A percentile compares a stretch with the other conserved stretches of the same genome.
These are phyloP conservation scores for Collybiopsis luxurians DNA, from an alignment of 768 basidiomycete species.

Conservation along the genomic window DNA sequence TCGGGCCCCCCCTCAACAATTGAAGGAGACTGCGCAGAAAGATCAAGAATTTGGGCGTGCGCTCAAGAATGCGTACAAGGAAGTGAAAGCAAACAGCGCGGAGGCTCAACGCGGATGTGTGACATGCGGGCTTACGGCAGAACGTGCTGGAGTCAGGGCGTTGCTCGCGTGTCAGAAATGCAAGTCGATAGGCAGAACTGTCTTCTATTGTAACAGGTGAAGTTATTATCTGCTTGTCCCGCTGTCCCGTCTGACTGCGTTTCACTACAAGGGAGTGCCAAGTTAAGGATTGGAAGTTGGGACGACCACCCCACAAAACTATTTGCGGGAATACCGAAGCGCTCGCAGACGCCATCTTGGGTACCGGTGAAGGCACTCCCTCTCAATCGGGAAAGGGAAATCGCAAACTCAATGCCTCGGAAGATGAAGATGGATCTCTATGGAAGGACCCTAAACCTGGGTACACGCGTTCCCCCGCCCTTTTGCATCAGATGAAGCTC, in stretches of 20 bases:
- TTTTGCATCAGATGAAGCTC: slow-evolving; percentile 16
- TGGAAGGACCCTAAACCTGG: slow-evolving; percentile 9
- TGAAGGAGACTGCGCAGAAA: background rate
- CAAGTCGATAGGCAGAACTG: slow-evolving; percentile 3
- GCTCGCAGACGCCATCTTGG: slow-evolving; percentile 8
- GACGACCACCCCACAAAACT: slow-evolving; percentile 15
- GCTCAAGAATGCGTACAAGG: slow-evolving; percentile 5
- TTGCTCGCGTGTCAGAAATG: slow-evolving; percentile 9
- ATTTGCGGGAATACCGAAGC: slow-evolving; percentile 16
- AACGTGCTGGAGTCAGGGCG: slow-evolving; percentile 11
- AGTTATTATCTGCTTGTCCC: background rate
- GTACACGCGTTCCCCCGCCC: slow-evolving; percentile 16
- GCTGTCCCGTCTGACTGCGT: background rate
- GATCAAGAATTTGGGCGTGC: background rate
- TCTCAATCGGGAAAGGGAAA: background rate
- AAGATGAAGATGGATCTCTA: background rate
- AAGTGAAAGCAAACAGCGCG: slow-evolving; percentile 5
- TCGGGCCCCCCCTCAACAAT: background rate
- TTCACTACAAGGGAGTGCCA: slow-evolving; percentile 17
- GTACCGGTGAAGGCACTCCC: background rate
- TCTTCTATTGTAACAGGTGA: slow-evolving; percentile 16
- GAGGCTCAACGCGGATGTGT: slow-evolving; percentile 11
- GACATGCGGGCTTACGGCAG: slow-evolving; percentile 10
- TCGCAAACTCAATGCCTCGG: too few species aligned
- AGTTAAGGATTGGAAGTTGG: slow-evolving; percentile 14